Percentiles rank a stretch among this genome's conserved stretches.
phyloP scores from a whole-genome alignment of 2,329 filamentous ascomycete genomes.

The Xylariaceae sp. region DNA sequence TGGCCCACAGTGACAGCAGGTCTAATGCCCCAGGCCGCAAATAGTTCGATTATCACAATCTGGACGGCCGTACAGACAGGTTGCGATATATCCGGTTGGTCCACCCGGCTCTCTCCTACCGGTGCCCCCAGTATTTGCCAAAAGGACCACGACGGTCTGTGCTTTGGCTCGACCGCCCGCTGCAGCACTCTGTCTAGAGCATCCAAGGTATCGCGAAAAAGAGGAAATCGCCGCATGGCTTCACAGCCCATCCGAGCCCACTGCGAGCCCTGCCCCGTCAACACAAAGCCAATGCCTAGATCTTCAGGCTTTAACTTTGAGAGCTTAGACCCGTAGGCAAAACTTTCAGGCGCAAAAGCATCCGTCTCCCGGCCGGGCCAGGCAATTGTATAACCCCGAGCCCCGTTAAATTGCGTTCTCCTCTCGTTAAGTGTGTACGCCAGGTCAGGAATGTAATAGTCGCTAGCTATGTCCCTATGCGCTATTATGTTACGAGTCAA shows the following conservation, averaged over 20 bases:
- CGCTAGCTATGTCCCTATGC: slow-evolving; percentile 21
- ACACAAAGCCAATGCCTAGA: no score
- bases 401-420: slow-evolving; percentile 18
- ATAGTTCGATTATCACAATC: slow-evolving; percentile 26
- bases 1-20: slow-evolving; percentile 32
- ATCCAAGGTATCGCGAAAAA: slow-evolving; percentile 28
- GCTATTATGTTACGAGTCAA: slow-evolving; percentile 31
- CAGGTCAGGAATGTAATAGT: slow-evolving; percentile 30
- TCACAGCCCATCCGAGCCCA: slow-evolving; percentile 41
- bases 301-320: no score
- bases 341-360: slow-evolving; percentile 9
- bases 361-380: slow-evolving; percentile 19
- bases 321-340: neutral
- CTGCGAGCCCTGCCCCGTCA: slow-evolving; percentile 42
- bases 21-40: slow-evolving; percentile 21
- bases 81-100: slow-evolving; percentile 22
- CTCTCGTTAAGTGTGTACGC: slow-evolving; percentile 30
- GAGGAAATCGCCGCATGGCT: slow-evolving; percentile 27
- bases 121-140: slow-evolving; percentile 13
- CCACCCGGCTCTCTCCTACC: slow-evolving; percentile 5
- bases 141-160: slow-evolving; percentile 25
- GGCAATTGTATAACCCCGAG: slow-evolving; percentile 20
- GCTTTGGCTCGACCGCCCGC: neutral
- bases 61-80: slow-evolving; percentile 36
- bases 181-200: slow-evolving; percentile 21